Conservation (phyloP, 1,139 yeast genomes). For the Geotrichum klebahnii region DNA sequence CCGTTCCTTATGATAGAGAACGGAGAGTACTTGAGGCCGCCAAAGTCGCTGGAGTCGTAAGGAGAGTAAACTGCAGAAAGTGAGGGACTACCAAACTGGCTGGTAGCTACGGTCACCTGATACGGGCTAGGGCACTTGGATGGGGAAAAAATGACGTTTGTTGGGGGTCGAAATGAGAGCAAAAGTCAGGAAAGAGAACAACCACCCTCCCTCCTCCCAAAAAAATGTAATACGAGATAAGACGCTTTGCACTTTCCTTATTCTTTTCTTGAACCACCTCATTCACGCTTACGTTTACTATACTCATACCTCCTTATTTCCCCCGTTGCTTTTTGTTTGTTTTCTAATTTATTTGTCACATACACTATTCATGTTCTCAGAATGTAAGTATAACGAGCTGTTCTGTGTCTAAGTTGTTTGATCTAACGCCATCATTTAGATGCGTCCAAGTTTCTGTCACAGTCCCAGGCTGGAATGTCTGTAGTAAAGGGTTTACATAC, state of each 20-base stretch:
- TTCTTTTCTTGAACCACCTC: not conserved
- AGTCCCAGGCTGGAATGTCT: constrained; percentile 36
- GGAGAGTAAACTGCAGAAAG: not conserved
- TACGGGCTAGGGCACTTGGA: not conserved
- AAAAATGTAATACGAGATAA: no score
- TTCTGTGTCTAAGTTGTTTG: constrained; percentile 12
- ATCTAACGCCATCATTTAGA: constrained; percentile 29
- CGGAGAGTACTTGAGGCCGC: not conserved
- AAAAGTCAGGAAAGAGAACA: no score
- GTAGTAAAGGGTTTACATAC: constrained; percentile 17
- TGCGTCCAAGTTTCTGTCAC: constrained; percentile 41
- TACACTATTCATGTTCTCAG: constrained; percentile 31
- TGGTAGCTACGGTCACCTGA: not conserved
- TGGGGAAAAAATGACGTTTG: not conserved
- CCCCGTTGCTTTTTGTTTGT: not conserved
- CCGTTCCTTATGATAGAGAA: no score
- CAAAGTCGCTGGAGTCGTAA: no score
- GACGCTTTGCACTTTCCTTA: no score
- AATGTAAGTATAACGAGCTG: constrained; percentile 28
- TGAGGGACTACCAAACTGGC: not conserved
- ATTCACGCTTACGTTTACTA: no score
- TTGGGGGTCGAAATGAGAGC: not conserved
- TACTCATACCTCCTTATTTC: not conserved
- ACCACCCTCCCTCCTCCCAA: not conserved
- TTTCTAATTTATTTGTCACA: not conserved